Base-by-base conservation (phyloP, 768 basidiomycete species). In the Leccinellum rugosiceps region DNA sequence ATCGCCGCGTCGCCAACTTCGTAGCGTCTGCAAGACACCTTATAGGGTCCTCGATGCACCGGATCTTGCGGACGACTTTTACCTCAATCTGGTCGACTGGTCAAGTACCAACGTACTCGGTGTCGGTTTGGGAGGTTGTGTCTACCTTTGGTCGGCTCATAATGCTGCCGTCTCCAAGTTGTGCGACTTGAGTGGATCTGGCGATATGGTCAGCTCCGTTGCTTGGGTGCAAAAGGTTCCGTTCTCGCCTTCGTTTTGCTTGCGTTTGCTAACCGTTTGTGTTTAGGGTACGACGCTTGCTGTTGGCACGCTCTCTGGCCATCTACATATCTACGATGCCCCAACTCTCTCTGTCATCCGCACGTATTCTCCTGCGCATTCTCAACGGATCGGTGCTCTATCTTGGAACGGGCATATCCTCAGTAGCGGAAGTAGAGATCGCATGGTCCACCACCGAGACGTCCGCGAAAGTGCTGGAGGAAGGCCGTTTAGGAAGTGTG, bases 41-140 rank as follows among this genome's bases (percentile, higher is more conserved):
- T 98, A 96, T 76, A 86, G 97, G 57, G 96, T 98, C 1, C 82
- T 98, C 32, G 96, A 99, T 69, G 96, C 96, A 8, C 97, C 96
- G 0, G 95, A 98, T 55, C 84, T 99, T 13, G 93, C 94, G 28
- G 96, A 98, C 69, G 96, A 99, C 72, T 99, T 98, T 73, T 98
- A 99, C 68, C 87, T 99, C 60, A 98, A 98, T 68, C 81, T 98
- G 11, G 94, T 98, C 23, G 95, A 98, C 61, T 98, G 97, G 97
- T 92, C 90, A 3, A 89, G 87, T 53, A 95, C 92, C 5, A 98
- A 98, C 68, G 87, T 98, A 0, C 84, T 98, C 0, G 95, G 91
- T 3, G 97, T 98, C 8, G 96, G 95, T 3, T 80, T 99, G 7
- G 92, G 88, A 3, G 78, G 87, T 0, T 94, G 92, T 59, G 96